Evolutionary conservation across 192 early-diverging fungal genomes (phyloP), one percentile per base, ranked within the genome.

Genomic region (Entomortierella chlamydospora): DNA sequence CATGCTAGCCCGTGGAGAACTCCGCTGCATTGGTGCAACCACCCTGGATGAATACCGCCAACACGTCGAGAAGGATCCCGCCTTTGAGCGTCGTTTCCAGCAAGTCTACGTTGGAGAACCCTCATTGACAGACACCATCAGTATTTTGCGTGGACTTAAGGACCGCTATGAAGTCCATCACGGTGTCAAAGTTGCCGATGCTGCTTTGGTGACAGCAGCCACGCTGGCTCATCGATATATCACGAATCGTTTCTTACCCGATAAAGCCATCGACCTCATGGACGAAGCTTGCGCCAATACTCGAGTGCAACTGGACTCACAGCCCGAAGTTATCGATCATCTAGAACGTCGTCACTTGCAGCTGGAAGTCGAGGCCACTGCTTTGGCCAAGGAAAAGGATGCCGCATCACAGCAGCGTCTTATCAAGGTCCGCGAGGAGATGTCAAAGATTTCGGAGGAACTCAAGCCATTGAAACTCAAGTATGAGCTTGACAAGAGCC

Each of bases 201-300:
- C 88, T 33, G 93, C 93, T 5, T 69, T 95, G n/a, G 90, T 94
- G 12, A 85, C 86, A 18, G 93, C 93, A 1, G 93, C 93, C 2
- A 90, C 90, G 23, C 79, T 94, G 23, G 86, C 91, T 0, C 86
- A 93, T 54, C 87, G 93, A 52, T 95, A 94, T 63, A 91, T 95
- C 47, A 86, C 90, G 4, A 90, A 88, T 28, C 82, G 93, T 7
- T 92, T 91, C 65, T 69, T 94, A 29, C 93, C 93, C 4, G 93
- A 95, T 81, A 94, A 94, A 63, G 93, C 93, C 20, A 95, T 95
- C 43, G 93, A 95, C 80, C 59, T 88, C 25, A 88, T 98, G 56
- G 98, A 99, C 81, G 97, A 99, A 84, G 97, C 97, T 1, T 96
- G 94, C 81, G 97, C 98, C 18, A 95, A 96, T 83, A 92, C 91